Evolutionary conservation across 176 grass and related monocot genomes (phyloP).

Genomic region (maize (Zea mays)): DNA sequence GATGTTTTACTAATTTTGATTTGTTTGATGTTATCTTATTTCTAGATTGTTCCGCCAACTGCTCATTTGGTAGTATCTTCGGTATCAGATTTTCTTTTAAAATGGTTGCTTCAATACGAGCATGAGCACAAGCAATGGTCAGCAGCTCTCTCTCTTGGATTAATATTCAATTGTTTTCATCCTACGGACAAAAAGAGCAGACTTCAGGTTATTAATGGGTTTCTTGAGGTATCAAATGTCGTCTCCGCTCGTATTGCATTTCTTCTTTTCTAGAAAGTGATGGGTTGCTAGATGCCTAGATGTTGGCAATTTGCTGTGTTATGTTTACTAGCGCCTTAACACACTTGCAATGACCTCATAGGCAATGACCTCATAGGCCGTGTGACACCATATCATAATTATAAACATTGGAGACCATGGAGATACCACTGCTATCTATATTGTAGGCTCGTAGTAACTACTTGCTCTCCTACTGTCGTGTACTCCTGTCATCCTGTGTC

Average conservation of each 20-base stretch:
- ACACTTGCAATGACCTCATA: neutral
- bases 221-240: slow-evolving; percentile 72
- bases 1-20: slow-evolving; percentile 31
- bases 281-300: neutral
- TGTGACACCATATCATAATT: slow-evolving; percentile 1
- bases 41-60: slow-evolving; percentile 69
- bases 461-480: neutral
- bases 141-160: slow-evolving; percentile 73
- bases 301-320: slow-evolving; percentile 1
- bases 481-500: slow-evolving; percentile 1
- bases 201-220: slow-evolving; percentile 65
- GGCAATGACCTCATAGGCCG: neutral
- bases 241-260: slow-evolving; percentile 16
- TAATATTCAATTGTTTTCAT: slow-evolving; percentile 82
- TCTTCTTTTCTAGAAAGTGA: neutral
- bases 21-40: slow-evolving; percentile 27
- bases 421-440: neutral
- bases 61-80: slow-evolving; percentile 77
- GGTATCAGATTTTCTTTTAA: slow-evolving; percentile 84
- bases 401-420: slow-evolving; percentile 1
- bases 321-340: neutral
- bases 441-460: slow-evolving; percentile 13
- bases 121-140: slow-evolving; percentile 92
- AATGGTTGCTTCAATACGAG: slow-evolving; percentile 80
- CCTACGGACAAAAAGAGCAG: slow-evolving; percentile 72